These are phyloP conservation scores for Colletotrichum neosansevieriae DNA, from an alignment of 2,329 filamentous ascomycete species.

Conservation along the genomic window DNA sequence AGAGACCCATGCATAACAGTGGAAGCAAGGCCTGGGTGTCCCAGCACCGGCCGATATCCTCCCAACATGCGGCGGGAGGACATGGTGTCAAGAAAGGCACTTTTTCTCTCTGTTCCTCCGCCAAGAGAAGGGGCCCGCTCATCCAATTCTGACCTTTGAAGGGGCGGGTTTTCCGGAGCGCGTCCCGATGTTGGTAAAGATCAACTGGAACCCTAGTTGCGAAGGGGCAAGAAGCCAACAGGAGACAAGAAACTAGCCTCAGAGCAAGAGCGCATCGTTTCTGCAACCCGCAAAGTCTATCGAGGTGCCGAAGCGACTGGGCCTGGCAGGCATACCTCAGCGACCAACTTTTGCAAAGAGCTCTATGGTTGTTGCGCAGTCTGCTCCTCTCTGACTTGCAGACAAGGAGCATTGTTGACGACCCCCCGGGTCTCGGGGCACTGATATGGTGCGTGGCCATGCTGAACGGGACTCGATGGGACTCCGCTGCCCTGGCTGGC, in stretches of 20 bases:
- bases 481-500: neutral
- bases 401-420: constrained; percentile 6
- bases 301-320: constrained; percentile 21
- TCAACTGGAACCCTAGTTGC: neutral
- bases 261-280: constrained; percentile 9
- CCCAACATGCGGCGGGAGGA: too few species aligned
- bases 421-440: constrained; percentile 12
- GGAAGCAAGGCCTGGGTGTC: constrained; percentile 17
- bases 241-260: constrained; percentile 17
- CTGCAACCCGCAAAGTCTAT: constrained; percentile 21
- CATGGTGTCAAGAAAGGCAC: neutral
- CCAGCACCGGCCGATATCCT: neutral
- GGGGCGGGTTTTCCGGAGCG: neutral
- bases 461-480: constrained; percentile 7
- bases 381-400: constrained; percentile 7
- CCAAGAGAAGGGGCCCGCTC: neutral
- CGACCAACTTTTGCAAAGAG: neutral
- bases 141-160: neutral
- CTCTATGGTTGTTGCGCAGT: neutral
- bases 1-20: constrained; percentile 23
- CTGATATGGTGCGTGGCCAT: constrained; percentile 12
- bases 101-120: neutral
- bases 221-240: constrained; percentile 21
- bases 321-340: neutral
- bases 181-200: neutral